These are phyloP conservation scores for Akebia trifoliata DNA, from an alignment of 164 flowering plant species.

Conservation along the genomic window DNA sequence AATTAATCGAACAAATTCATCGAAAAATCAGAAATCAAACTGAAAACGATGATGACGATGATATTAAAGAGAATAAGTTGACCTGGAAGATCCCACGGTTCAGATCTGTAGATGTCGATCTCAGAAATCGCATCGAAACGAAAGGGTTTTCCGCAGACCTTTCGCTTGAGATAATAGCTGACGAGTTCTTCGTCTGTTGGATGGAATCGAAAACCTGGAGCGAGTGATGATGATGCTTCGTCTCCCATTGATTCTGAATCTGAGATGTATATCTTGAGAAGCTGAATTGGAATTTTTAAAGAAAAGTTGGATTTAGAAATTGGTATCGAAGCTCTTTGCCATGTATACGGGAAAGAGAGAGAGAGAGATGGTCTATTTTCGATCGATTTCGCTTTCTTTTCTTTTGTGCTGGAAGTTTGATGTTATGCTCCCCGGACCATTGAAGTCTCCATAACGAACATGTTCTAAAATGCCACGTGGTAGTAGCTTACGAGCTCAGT, in stretches of 20 bases:
- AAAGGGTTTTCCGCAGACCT: slow-evolving; percentile 39
- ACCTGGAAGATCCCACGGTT: slow-evolving; percentile 80
- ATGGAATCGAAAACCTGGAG: slow-evolving; percentile 64
- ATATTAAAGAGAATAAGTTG: background rate
- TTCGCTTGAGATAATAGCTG: slow-evolving; percentile 29
- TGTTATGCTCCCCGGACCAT: no score
- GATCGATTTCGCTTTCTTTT: no score
- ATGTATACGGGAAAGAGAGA: no score
- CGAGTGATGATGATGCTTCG: slow-evolving; percentile 31
- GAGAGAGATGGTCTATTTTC: no score
- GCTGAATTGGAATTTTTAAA: no score
- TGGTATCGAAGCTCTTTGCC: no score
- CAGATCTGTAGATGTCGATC: slow-evolving; percentile 59
- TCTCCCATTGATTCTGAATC: slow-evolving; percentile 13
- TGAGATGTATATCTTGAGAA: no score
- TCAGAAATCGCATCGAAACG: slow-evolving; percentile 54
- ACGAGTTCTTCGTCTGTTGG: slow-evolving; percentile 36
- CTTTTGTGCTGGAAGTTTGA: no score
- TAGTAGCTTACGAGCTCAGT: no score
- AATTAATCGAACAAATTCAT: background rate
- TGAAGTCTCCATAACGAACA: no score
- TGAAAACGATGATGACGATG: background rate
- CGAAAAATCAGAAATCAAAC: background rate
- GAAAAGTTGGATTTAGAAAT: no score
- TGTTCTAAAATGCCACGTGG: no score